These are phyloP conservation scores for Paraphaeosphaeria minitans DNA, from an alignment of 2,329 filamentous ascomycete genomes.

Conservation along the genomic window DNA sequence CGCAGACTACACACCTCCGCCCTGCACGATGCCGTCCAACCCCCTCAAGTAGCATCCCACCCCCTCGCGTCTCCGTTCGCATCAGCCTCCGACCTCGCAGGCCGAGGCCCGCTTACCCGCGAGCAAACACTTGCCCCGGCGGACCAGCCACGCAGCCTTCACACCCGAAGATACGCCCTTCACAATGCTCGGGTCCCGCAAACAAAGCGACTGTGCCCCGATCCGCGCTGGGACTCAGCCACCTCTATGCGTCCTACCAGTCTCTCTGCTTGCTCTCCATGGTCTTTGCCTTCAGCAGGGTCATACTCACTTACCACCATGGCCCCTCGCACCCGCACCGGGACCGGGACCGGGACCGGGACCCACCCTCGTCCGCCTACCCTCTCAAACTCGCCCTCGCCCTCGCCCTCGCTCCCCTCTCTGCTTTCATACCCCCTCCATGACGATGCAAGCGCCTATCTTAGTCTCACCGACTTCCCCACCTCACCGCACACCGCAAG, in stretches of 20 bases:
- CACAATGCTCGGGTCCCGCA: background rate
- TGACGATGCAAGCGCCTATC: background rate
- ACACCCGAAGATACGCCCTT: background rate
- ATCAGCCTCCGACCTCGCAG: background rate
- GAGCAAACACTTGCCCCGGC: background rate
- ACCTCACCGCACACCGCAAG: no score
- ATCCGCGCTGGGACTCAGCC: background rate
- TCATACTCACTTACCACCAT: background rate
- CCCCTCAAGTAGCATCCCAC: no score
- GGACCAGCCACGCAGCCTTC: background rate
- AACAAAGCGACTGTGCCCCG: background rate
- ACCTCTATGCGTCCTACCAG: background rate
- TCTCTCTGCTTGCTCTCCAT: background rate
- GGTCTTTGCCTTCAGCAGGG: background rate
- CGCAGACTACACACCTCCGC: no score
- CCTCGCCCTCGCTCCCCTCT: background rate
- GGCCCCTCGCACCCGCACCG: background rate
- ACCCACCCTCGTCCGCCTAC: no score
- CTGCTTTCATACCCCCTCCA: background rate
- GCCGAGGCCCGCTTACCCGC: background rate
- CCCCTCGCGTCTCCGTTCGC: background rate
- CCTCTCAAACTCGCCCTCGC: background rate
- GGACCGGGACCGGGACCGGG: no score
- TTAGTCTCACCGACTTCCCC: background rate
- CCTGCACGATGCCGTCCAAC: no score